These are phyloP conservation scores for Aspergillus tamarii DNA, from an alignment of 2,329 filamentous ascomycete genomes.

Conservation along the genomic window DNA sequence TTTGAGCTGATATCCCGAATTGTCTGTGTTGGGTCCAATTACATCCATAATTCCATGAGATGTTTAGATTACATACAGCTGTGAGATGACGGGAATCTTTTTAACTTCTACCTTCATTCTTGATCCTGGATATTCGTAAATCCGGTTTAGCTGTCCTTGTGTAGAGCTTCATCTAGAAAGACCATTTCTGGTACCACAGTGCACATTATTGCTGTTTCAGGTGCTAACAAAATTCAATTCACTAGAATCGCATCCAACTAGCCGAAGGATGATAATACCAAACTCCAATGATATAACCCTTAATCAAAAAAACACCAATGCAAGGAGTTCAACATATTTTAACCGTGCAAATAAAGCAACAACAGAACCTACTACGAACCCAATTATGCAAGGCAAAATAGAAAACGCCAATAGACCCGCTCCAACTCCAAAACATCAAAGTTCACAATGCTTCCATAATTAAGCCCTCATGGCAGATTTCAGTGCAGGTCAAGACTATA, in stretches of 20 bases:
- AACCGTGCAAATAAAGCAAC: not conserved
- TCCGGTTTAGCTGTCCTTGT: not conserved
- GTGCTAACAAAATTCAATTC: not conserved
- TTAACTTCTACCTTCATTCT: not conserved
- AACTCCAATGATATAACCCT: slow-evolving; percentile 3
- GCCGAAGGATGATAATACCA: not conserved
- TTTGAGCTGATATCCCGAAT: slow-evolving; percentile 20
- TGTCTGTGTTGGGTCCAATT: slow-evolving; percentile 18
- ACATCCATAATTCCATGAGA: slow-evolving; percentile 19
- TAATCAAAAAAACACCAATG: not conserved
- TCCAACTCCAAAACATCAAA: slow-evolving; percentile 3
- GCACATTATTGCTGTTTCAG: not conserved
- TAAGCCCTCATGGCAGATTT: not conserved
- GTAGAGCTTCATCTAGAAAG: not conserved
- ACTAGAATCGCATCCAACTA: not conserved
- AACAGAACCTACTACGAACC: not conserved
- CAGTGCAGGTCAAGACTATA: not conserved
- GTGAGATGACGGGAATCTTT: slow-evolving; percentile 9
- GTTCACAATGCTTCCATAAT: not conserved
- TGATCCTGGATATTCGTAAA: not conserved
- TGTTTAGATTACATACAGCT: slow-evolving; percentile 22
- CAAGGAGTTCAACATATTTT: not conserved
- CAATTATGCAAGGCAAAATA: not conserved
- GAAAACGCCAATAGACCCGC: slow-evolving; percentile 4
- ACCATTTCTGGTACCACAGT: not conserved